Percentiles rank a stretch among this genome's conserved stretches.
Evolutionary conservation across 2,329 filamentous ascomycete genomes (phyloP).

Genomic region (Cladorrhinum sp.): DNA sequence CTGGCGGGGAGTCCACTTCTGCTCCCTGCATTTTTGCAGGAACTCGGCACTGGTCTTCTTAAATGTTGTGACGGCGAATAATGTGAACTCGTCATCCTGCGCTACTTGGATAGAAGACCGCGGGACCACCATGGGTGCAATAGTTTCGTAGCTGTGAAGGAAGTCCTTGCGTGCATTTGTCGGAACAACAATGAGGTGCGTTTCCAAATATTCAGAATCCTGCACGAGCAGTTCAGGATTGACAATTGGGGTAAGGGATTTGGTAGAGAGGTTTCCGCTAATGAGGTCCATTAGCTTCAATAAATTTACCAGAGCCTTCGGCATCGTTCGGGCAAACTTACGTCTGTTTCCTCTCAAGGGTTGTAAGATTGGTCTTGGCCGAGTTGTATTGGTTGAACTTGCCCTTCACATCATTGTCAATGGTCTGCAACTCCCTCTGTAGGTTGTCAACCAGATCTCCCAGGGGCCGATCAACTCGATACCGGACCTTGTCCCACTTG

Average conservation of each 20-base stretch:
- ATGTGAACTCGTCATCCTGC: constrained; percentile 82
- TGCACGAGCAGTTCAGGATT: constrained; percentile 76
- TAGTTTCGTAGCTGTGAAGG: constrained; percentile 80
- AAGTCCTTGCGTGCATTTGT: constrained; percentile 81
- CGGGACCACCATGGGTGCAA: constrained; percentile 89
- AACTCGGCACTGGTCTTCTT: constrained; percentile 89
- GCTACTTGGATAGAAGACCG: constrained; percentile 78
- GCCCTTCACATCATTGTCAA: constrained; percentile 92
- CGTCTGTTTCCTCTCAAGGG: constrained; percentile 85
- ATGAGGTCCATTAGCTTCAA: constrained; percentile 15
- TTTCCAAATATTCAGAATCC: constrained; percentile 95
- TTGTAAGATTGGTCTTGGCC: constrained; percentile 78
- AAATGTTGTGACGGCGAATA: constrained; percentile 88
- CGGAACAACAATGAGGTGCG: constrained; percentile 88
- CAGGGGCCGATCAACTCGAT: constrained; percentile 87
- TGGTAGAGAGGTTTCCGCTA: constrained; percentile 89
- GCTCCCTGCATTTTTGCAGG: constrained; percentile 84
- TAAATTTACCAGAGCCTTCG: neutral
- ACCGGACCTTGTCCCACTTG: constrained; percentile 97
- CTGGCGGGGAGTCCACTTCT: constrained; percentile 91
- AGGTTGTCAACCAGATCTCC: constrained; percentile 81
- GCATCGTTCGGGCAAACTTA: constrained; percentile 39
- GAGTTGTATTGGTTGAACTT: constrained; percentile 95
- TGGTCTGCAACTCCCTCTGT: constrained; percentile 88
- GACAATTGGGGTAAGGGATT: constrained; percentile 87